phyloP scores from a whole-genome alignment of 768 basidiomycete genomes.

The Boletus huronensis region DNA sequence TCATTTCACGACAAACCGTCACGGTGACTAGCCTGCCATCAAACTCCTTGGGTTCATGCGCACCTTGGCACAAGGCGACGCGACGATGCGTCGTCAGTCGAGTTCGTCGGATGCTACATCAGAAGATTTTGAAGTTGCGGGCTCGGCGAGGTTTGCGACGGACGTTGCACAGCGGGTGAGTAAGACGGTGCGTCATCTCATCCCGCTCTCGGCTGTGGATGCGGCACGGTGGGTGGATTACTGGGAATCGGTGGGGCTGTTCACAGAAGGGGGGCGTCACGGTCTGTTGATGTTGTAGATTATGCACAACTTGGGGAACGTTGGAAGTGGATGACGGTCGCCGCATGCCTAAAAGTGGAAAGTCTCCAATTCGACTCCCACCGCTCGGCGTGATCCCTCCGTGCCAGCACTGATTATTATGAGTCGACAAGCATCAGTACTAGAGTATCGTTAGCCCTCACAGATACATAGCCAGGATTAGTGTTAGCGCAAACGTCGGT shows the following conservation, averaged over 20 bases:
- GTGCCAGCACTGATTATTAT: too few relatives aligned
- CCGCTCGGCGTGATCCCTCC: too few relatives aligned
- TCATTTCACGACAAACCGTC: neutral
- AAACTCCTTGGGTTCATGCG: constrained; percentile 7
- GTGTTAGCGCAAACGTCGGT: too few relatives aligned
- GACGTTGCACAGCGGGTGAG: neutral
- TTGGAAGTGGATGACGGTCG: neutral
- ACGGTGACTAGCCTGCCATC: neutral
- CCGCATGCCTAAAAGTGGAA: too few relatives aligned
- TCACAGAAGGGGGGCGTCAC: neutral
- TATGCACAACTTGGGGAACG: neutral
- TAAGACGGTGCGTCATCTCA: neutral
- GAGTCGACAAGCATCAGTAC: too few relatives aligned
- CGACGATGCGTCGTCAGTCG: neutral
- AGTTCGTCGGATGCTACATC: neutral
- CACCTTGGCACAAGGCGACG: neutral
- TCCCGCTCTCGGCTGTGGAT: neutral
- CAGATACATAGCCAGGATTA: too few relatives aligned
- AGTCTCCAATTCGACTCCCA: too few relatives aligned
- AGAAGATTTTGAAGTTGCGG: neutral
- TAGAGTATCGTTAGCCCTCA: too few relatives aligned
- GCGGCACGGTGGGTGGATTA: neutral
- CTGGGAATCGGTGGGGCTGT: neutral
- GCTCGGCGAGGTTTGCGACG: neutral
- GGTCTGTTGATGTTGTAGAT: neutral